phyloP scores from a whole-genome alignment of 2,329 filamentous ascomycete genomes.

The Ophiostoma piceae region DNA sequence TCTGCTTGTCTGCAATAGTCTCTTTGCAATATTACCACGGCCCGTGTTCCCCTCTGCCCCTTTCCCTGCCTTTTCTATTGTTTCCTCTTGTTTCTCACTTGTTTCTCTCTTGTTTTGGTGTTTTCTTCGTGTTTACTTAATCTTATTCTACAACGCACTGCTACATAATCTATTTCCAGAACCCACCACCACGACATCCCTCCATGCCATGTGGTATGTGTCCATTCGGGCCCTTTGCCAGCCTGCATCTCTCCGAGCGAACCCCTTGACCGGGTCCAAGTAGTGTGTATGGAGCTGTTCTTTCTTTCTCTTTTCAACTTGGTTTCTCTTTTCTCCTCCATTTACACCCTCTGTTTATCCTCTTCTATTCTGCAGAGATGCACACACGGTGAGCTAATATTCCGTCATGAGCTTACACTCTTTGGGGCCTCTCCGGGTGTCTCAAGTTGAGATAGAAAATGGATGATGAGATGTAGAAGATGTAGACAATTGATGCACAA shows the following conservation, averaged over 20 bases:
- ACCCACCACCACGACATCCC: neutral
- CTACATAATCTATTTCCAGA: neutral
- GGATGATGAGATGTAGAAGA: neutral
- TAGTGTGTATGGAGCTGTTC: neutral
- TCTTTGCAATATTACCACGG: neutral
- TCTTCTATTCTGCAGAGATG: neutral
- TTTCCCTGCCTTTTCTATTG: neutral
- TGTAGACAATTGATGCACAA: neutral
- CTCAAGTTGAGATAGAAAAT: neutral
- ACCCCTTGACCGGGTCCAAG: neutral
- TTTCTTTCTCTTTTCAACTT: neutral
- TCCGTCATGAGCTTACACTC: slow-evolving; percentile 2
- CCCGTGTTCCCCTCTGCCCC: neutral
- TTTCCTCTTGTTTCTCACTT: neutral
- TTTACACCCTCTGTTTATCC: too few species aligned
- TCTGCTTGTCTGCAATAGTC: neutral
- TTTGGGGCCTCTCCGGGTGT: neutral
- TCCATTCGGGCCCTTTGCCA: slow-evolving; percentile 2
- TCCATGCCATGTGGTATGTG: slow-evolving; percentile 6
- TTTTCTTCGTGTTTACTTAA: neutral
- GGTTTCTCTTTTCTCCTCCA: neutral
- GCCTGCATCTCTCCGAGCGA: neutral
- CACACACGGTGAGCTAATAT: neutral
- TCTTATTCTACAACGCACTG: neutral
- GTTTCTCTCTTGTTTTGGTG: neutral